phyloP scores from a whole-genome alignment of 139 green algal species.

The Haematococcus lacustris region DNA sequence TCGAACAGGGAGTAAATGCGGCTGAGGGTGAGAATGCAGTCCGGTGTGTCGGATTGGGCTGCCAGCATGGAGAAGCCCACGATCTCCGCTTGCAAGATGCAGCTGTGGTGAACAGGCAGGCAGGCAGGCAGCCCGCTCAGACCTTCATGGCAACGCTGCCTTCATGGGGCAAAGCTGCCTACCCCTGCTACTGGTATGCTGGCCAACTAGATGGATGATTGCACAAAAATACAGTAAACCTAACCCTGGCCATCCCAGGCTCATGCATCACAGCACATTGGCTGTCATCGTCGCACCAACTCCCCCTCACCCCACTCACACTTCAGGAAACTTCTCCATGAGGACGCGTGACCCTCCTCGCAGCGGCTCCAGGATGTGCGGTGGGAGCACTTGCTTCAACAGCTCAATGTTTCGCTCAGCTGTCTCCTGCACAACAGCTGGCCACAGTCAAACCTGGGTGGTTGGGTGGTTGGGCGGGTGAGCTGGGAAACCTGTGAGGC shows the following conservation, averaged over 20 bases:
- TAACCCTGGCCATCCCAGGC: too few species aligned
- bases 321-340: slow-evolving; percentile 29
- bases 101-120: background rate
- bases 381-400: slow-evolving; percentile 28
- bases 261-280: too few species aligned
- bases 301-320: too few species aligned
- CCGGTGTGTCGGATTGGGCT: slow-evolving; percentile 17
- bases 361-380: slow-evolving; percentile 23
- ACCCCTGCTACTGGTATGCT: too few species aligned
- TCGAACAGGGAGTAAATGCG: slow-evolving; percentile 27
- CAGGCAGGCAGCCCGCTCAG: too few species aligned
- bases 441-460: too few species aligned
- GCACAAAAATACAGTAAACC: too few species aligned
- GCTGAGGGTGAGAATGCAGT: slow-evolving; percentile 29
- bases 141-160: background rate
- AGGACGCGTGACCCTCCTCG: slow-evolving; percentile 22
- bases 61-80: slow-evolving; percentile 6
- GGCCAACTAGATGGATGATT: too few species aligned
- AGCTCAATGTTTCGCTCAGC: slow-evolving; percentile 32
- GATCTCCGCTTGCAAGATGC: slow-evolving; percentile 12
- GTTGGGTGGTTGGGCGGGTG: too few species aligned
- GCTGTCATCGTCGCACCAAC: too few species aligned
- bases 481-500: too few species aligned
- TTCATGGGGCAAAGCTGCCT: background rate
- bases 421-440: slow-evolving; percentile 18